These are phyloP conservation scores for Penicillium egyptiacum DNA, from an alignment of 495 filamentous ascomycete species.

Conservation along the genomic window DNA sequence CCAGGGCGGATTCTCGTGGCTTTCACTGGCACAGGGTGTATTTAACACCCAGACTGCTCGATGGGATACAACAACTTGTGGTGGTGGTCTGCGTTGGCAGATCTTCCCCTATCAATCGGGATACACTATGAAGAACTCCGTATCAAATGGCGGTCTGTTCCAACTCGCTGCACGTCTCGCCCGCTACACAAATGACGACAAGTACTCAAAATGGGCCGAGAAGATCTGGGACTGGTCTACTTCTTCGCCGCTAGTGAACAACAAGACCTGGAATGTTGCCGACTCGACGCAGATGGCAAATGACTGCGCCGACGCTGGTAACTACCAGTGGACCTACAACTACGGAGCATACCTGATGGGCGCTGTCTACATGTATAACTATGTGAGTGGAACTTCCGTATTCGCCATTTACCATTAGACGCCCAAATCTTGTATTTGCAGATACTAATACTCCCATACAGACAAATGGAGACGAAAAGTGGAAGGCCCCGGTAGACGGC, in stretches of 20 bases:
- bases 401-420: neutral
- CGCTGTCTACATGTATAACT: conserved; percentile 69
- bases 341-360: conserved; percentile 67
- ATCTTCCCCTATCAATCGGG: conserved; percentile 51
- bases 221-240: conserved; percentile 66
- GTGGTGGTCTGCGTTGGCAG: conserved; percentile 59
- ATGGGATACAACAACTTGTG: conserved; percentile 50
- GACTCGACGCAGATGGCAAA: conserved; percentile 58
- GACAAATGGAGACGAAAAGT: conserved; percentile 28
- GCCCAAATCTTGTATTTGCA: neutral
- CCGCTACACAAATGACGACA: conserved; percentile 62
- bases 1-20: conserved; percentile 60
- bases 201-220: conserved; percentile 65
- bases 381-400: conserved; percentile 32
- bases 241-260: conserved; percentile 48
- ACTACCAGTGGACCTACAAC: conserved; percentile 69
- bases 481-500: conserved; percentile 52
- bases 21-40: conserved; percentile 72
- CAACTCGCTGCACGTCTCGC: conserved; percentile 68
- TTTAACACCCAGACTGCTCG: conserved; percentile 64
- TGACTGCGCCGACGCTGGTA: conserved; percentile 54
- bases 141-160: conserved; percentile 71
- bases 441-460: neutral
- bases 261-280: conserved; percentile 50
- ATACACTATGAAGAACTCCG: conserved; percentile 65